Evolutionary conservation across 1,139 yeast genomes (phyloP).

Genomic region (Pichiaceae sp.): DNA sequence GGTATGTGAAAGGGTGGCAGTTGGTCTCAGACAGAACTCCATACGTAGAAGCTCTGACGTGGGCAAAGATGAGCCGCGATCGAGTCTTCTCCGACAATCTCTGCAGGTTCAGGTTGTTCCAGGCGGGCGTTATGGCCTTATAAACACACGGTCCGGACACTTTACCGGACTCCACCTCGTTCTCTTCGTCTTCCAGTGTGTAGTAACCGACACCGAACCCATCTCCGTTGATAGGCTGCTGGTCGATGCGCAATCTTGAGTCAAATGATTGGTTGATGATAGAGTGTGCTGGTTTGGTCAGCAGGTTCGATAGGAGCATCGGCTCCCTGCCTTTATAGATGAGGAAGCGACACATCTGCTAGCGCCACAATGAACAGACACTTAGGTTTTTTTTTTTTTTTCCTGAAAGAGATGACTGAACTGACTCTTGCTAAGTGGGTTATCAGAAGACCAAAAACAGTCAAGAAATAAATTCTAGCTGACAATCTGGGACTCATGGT

Average conservation of each 20-base stretch:
- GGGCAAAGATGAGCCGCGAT: slow-evolving; percentile 81
- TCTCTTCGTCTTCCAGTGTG: slow-evolving; percentile 37
- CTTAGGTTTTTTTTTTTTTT: no score
- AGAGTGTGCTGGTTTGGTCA: slow-evolving; percentile 94
- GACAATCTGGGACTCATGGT: no score
- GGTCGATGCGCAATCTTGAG: slow-evolving; percentile 77
- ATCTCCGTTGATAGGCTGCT: slow-evolving; percentile 93
- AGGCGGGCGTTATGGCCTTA: slow-evolving; percentile 94
- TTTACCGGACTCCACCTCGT: slow-evolving; percentile 8
- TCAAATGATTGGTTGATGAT: slow-evolving; percentile 95
- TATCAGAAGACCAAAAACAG: not conserved
- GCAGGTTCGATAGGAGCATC: slow-evolving; percentile 72
- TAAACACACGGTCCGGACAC: slow-evolving; percentile 67
- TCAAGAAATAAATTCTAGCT: not conserved
- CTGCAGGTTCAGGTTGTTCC: slow-evolving; percentile 90
- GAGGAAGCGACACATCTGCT: slow-evolving; percentile 56
- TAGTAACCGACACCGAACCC: slow-evolving; percentile 98
- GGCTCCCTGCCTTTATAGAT: slow-evolving; percentile 68
- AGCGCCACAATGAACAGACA: not conserved
- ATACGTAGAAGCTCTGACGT: slow-evolving; percentile 92
- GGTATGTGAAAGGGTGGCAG: slow-evolving; percentile 90
- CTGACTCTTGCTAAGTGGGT: not conserved
- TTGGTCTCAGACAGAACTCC: slow-evolving; percentile 91
- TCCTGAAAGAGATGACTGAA: not conserved
- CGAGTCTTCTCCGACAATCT: slow-evolving; percentile 82